Evolutionary conservation across 2,329 filamentous ascomycete genomes (phyloP).

Genomic region (Cladosporium oxysporum): DNA sequence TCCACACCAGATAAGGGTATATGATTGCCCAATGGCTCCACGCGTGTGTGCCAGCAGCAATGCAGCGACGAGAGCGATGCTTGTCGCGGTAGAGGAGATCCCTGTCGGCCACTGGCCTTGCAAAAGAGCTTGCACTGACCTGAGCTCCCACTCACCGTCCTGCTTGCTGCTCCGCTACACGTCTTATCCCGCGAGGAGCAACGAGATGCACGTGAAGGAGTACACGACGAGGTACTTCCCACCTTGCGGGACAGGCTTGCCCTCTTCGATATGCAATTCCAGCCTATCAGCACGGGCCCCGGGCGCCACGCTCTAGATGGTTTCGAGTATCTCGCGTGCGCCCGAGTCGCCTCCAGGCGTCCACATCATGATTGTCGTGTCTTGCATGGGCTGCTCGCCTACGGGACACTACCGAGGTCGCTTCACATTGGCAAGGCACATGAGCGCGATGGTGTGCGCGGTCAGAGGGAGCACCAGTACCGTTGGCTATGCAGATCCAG

Average conservation of each 20-base stretch:
- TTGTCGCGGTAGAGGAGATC: slow-evolving; percentile 7
- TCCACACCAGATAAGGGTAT: not conserved
- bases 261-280: slow-evolving; percentile 19
- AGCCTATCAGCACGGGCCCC: slow-evolving; percentile 16
- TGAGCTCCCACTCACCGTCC: slow-evolving; percentile 5
- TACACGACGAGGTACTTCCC: slow-evolving; percentile 5
- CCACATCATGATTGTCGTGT: not conserved
- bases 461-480: not conserved
- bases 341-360: not conserved
- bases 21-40: slow-evolving; percentile 12
- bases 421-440: not conserved
- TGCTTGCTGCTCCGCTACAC: not conserved
- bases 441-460: not conserved
- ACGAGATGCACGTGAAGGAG: slow-evolving; percentile 4
- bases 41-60: not conserved
- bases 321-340: not conserved
- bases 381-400: not conserved
- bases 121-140: not conserved
- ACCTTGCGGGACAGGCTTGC: slow-evolving; percentile 11
- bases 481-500: not conserved
- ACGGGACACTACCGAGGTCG: not conserved
- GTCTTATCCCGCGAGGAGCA: slow-evolving; percentile 4
- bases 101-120: not conserved
- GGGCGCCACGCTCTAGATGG: not conserved
- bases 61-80: not conserved